These are phyloP conservation scores for Wilcoxina mikolae DNA, from an alignment of 495 filamentous ascomycete genomes.

Conservation along the genomic window DNA sequence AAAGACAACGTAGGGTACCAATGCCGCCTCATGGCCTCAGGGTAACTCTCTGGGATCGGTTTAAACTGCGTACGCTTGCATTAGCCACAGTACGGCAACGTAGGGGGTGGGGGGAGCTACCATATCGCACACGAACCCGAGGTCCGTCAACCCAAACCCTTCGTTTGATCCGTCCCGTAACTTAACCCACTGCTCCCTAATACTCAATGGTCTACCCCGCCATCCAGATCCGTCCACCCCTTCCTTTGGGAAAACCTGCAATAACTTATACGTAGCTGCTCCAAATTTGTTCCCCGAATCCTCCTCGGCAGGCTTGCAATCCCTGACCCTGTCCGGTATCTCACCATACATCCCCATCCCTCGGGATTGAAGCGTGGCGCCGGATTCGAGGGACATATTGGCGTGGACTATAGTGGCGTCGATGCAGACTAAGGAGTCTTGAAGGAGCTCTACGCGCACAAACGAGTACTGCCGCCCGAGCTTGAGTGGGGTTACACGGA, in stretches of 20 bases:
- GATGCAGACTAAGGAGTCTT: constrained; percentile 21
- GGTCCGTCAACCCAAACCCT: constrained; percentile 2
- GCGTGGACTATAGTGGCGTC: constrained; percentile 9
- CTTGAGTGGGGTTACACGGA: constrained; percentile 58
- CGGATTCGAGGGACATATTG: neutral
- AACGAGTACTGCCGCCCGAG: constrained; percentile 54
- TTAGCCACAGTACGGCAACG: neutral
- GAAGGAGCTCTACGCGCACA: constrained; percentile 51
- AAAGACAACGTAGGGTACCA: constrained; percentile 73
- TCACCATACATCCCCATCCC: constrained; percentile 2
- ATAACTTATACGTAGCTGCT: constrained; percentile 10
- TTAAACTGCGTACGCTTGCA: constrained; percentile 6
- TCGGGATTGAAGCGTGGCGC: neutral
- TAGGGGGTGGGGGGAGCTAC: neutral
- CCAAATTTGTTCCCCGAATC: neutral
- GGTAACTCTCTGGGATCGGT: constrained; percentile 22
- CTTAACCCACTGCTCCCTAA: constrained; percentile 23
- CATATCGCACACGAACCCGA: constrained; percentile 20
- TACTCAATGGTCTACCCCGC: neutral
- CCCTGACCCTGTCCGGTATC: neutral
- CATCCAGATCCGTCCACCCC: neutral
- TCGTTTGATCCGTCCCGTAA: constrained; percentile 8
- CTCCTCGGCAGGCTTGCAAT: neutral
- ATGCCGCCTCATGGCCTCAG: constrained; percentile 26
- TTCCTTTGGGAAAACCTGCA: constrained; percentile 4